A percentile compares a stretch with the other conserved stretches of the same genome.
Conservation (phyloP, 2,329 filamentous ascomycete genomes). For the Thermothelomyces thermophilus region DNA sequence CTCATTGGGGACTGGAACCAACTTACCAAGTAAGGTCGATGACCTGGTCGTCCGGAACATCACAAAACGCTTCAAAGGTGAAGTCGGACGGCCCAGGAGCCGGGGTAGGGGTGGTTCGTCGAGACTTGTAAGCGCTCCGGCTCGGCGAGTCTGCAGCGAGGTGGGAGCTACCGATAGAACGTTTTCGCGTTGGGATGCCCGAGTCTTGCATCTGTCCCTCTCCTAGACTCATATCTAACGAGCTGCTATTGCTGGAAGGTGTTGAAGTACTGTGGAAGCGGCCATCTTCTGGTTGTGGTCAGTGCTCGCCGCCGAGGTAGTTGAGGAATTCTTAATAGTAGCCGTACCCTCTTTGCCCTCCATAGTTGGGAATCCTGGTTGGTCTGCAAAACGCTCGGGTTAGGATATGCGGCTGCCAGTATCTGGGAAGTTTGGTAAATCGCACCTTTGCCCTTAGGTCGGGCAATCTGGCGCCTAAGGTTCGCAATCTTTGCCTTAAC, state of each 20-base stretch:
- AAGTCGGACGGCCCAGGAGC: not conserved
- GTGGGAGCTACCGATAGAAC: conserved; percentile 24
- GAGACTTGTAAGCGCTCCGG: conserved; percentile 28
- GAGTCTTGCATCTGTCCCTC: not conserved
- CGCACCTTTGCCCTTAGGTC: conserved; percentile 14
- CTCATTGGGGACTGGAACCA: not conserved
- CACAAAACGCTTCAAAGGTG: not conserved
- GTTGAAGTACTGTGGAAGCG: not conserved
- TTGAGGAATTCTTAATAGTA: not conserved
- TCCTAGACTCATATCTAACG: conserved; percentile 6
- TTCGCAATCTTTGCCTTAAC: conserved; percentile 13
- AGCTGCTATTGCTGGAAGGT: conserved; percentile 7
- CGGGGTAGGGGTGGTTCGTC: conserved; percentile 26
- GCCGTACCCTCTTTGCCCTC: not conserved
- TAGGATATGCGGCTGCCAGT: not conserved
- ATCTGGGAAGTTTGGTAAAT: not conserved
- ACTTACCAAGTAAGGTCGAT: conserved; percentile 29
- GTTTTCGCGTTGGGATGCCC: conserved; percentile 23
- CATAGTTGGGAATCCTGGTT: not conserved
- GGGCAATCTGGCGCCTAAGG: conserved; percentile 30
- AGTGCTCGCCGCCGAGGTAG: not conserved
- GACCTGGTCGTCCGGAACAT: conserved; percentile 13
- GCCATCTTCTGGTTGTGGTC: not conserved
- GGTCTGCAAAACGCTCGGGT: not conserved
- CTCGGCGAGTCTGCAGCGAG: conserved; percentile 13